Base-by-base conservation (phyloP, 2,329 filamentous ascomycete genomes). In the Hypomyces rosellus region DNA sequence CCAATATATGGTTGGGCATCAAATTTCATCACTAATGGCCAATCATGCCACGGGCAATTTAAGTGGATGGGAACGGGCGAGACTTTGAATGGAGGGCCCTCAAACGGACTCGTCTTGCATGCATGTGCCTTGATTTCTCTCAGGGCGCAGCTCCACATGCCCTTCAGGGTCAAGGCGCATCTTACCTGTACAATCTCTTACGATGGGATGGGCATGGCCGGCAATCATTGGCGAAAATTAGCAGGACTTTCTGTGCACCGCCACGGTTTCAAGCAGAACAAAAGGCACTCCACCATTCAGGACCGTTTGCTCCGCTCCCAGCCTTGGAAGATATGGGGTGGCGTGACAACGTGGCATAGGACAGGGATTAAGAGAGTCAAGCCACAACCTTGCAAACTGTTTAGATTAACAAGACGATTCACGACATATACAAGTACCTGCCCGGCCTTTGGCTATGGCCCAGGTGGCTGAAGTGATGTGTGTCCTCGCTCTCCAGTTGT, bases 261-360 rank as follows among this genome's bases (percentile, higher is more conserved):
- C 52, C 50, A 55, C 53, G 51, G 50, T 55, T 54, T 51, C 48
- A 46, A 46, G 30, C 14, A 18, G 39, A 30, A 8, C 39, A 42
- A 15, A 42, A n/a, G 16, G 11, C 14, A 30, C 14, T 34, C 30
- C 14, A n/a, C 14, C 42, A 8, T n/a, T 45, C 20, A n/a, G 42
- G 42, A 45, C 18, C 22, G 33, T 45, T 45, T 45, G 42, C 42
- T 45, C 42, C 42, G 42, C 25, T 45, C n/a, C 42, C 25, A 30
- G 20, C 25, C 39, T 42, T 15, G 14, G 39, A 15, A 22, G 16
- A 3, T 5, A 38, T 38, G 36, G 7, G 16, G 36, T 38, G 36
- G 36, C 36, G 14, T 38, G 36, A 16, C 36, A 38, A 40, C 44
- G 38, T 51, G 49, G 49, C 44, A 42, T n/a, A 13, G 36, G 16